These are phyloP conservation scores for Xylariaceae sp. DNA, from an alignment of 2,329 filamentous ascomycete genomes.

Conservation along the genomic window DNA sequence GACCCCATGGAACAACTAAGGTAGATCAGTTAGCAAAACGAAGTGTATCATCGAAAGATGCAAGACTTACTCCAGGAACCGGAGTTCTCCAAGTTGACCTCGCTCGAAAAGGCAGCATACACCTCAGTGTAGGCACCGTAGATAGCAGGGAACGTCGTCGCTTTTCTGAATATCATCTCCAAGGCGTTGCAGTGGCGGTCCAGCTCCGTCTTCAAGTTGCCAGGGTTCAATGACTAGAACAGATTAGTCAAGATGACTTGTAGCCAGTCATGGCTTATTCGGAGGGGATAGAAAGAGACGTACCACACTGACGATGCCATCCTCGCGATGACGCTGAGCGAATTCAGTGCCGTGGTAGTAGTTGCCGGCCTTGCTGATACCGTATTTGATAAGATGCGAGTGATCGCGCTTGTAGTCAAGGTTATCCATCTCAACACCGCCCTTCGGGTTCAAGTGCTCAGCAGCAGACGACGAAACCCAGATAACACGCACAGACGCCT, in stretches of 20 bases:
- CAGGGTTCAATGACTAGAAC: constrained; percentile 28
- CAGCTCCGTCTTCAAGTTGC: constrained; percentile 28
- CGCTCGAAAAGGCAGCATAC: constrained; percentile 36
- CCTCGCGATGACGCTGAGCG: constrained; percentile 24
- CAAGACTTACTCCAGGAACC: constrained; percentile 28
- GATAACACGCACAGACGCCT: constrained; percentile 27
- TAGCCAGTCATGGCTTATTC: constrained; percentile 2
- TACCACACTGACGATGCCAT: constrained; percentile 28
- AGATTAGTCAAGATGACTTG: not conserved
- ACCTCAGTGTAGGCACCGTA: constrained; percentile 40
- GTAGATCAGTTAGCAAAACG: not conserved
- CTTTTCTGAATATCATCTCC: constrained; percentile 20
- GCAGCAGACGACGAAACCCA: constrained; percentile 31
- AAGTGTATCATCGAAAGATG: no score
- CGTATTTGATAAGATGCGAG: constrained; percentile 23
- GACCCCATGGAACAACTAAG: constrained; percentile 44
- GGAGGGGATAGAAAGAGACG: constrained; percentile 6
- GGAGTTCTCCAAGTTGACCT: constrained; percentile 32
- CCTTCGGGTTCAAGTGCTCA: constrained; percentile 22
- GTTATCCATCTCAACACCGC: constrained; percentile 30
- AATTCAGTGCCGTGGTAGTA: constrained; percentile 30
- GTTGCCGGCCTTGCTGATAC: constrained; percentile 30
- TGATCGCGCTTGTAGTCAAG: constrained; percentile 28
- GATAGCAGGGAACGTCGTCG: constrained; percentile 22
- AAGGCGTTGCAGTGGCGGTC: constrained; percentile 21